Base-by-base conservation (phyloP, 768 basidiomycete species). In the Russula sp. region DNA sequence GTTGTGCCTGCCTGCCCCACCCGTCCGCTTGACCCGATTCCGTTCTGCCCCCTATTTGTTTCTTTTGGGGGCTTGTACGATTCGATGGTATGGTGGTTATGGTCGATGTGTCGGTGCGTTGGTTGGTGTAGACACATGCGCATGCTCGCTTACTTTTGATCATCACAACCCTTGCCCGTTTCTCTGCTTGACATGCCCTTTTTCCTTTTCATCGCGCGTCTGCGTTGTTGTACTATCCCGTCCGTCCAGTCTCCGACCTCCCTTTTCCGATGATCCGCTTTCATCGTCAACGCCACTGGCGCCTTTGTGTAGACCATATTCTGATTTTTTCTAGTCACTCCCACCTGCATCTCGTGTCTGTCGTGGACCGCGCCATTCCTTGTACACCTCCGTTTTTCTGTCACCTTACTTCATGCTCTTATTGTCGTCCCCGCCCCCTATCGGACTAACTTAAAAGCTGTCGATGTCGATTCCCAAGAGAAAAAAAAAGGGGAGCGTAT, bases 371-470 rank as follows among this genome's bases (percentile, higher is more conserved):
- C 45, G 59, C 45, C 59, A 54, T 48, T 60, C 59, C 46, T 60
- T 60, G 59, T 60, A 60, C 59, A 42, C 45, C 59, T 7, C 20
- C 10, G 2, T 39, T 47, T 38, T 56, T 25, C 4, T 9, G 1
- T 29, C 25, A 29, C 35, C 11, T 35, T 16, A 34, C 35, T 45
- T 36, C 42, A 45, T 10, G 25, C 6, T 56, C 16, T 18, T 56
- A 35, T n/a, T 47, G 47, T 46, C 45, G 16, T n/a, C 5, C 3
- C 16, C n/a, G n/a, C n/a, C 43, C 42, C 32, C 46, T 56, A 56
- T 56, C 55, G 55, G 55, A 56, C 55, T 56, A 56, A 56, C 55
- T 56, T 56, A 46, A 47, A 46, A n/a, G n/a, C n/a, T n/a, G n/a
- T n/a, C 25, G 25, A 2, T 29, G 20, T 56, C 55, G 36, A 38